These are phyloP conservation scores for Arthrobotrys sphaeroides DNA, from an alignment of 2,329 filamentous ascomycete genomes.

Conservation along the genomic window DNA sequence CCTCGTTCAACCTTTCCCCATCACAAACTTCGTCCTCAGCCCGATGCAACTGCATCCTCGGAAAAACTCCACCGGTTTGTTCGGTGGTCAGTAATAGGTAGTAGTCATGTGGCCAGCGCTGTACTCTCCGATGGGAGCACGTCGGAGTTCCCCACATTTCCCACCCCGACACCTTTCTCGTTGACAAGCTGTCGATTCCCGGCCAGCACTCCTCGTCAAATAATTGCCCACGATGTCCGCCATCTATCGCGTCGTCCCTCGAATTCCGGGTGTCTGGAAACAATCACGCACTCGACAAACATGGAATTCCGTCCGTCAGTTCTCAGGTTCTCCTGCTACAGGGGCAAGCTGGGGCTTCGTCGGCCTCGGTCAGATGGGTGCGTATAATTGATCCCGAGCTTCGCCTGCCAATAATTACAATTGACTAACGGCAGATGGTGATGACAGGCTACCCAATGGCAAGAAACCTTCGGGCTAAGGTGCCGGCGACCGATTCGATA, in stretches of 20 bases:
- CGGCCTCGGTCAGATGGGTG: conserved; percentile 71
- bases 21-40: conserved; percentile 23
- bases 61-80: conserved; percentile 11
- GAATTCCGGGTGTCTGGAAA: not conserved
- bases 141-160: conserved; percentile 10
- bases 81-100: not conserved
- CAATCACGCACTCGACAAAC: not conserved
- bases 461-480: conserved; percentile 73
- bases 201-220: not conserved
- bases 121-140: not conserved
- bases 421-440: conserved; percentile 59
- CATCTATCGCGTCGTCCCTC: conserved; percentile 4
- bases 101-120: conserved; percentile 26
- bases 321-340: conserved; percentile 64
- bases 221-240: conserved; percentile 18
- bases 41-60: conserved; percentile 45
- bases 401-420: conserved; percentile 21
- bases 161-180: not conserved
- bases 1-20: conserved; percentile 25
- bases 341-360: conserved; percentile 70
- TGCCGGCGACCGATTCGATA: conserved; percentile 71
- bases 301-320: conserved; percentile 57
- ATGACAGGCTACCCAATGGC: conserved; percentile 73
- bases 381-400: conserved; percentile 56
- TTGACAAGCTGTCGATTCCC: not conserved